Conservation (phyloP, 768 basidiomycete species). For the Xerocomus spinulosus region DNA sequence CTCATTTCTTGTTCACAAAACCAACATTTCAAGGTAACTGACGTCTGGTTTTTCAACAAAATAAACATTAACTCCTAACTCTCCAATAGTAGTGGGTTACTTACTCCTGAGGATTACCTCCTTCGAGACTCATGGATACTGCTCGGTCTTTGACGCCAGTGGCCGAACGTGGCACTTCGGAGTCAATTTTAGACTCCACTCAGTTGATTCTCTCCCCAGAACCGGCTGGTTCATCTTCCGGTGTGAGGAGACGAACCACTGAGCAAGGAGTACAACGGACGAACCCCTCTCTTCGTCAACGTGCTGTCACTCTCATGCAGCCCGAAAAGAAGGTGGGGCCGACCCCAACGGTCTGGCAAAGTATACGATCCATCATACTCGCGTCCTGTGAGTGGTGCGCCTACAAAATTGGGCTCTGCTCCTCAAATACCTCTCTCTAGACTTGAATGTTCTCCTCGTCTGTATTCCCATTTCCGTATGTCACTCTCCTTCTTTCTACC, state of each 20-base stretch:
- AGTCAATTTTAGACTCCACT: conserved; percentile 2
- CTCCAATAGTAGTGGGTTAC: conserved; percentile 8
- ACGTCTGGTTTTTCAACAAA: background rate
- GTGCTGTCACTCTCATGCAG: conserved; percentile 29
- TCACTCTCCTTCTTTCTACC: background rate
- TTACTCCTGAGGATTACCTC: background rate
- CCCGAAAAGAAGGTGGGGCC: conserved; percentile 37
- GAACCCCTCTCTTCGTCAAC: conserved; percentile 11
- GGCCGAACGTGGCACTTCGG: conserved; percentile 7
- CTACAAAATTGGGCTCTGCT: background rate
- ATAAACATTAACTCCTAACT: background rate
- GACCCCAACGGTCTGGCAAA: conserved; percentile 42
- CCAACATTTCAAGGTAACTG: conserved; percentile 1
- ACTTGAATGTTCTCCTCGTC: conserved; percentile 64
- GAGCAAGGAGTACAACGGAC: conserved; percentile 5
- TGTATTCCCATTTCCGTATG: conserved; percentile 69
- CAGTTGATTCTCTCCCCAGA: conserved; percentile 4
- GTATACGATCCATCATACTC: conserved; percentile 49
- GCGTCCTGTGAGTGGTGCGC: conserved; percentile 50
- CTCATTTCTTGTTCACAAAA: background rate
- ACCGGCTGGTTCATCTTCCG: conserved; percentile 9
- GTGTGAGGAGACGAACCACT: conserved; percentile 7
- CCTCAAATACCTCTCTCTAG: conserved; percentile 31
- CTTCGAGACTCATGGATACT: conserved; percentile 13
- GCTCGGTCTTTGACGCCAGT: conserved; percentile 11